Base-by-base conservation (phyloP, 495 filamentous ascomycete genomes). In the Neurospora sublineolata region DNA sequence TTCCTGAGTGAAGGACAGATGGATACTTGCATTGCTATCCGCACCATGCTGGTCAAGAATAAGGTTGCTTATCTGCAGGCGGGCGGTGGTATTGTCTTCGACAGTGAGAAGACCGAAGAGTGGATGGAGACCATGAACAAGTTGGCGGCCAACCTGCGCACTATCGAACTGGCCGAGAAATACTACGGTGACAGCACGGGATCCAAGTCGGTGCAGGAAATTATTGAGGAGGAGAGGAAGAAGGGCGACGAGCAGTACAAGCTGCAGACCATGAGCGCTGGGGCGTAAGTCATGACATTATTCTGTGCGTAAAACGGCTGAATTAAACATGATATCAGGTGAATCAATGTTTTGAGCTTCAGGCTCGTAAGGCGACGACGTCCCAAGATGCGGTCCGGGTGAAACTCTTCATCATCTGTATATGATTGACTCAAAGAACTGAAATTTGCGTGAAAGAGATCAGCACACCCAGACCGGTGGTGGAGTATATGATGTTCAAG, bases 51-150 rank as follows among this genome's bases (percentile, higher is more conserved):
- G 78, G 86, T 95, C 64, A 98, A 98, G 83, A 91, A 96, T 71
- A 92, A 91, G 0, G 84, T 94, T 44, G 94, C 93, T 27, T 98
- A 97, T 81, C 85, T 99, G 44, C 96, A 98, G 79, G 95, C 95
- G 40, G 93, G 93, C n/a, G 95, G 95, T 46, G 95, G 95, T 18
- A 98, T 99, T 77, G 95, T 99, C 27, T 97, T 95, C 80, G 95
- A 99, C 80, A 94, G 91, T 16, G 95, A 97, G 79, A 89, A 89
- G 46, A 93, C 94, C 76, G 95, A 99, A 71, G 95, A 98, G 83
- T 98, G 91, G 83, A 84, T 94, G 77, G 95, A 99, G 88, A 99
- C 95, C 58, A 90, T 99, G 82, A 97, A 99, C 82, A 99, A 99
- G 85, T 83, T 97, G 36, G 89, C 91, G 20, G 93, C 92, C 40